phyloP scores from a whole-genome alignment of 805 yeast species.

The Candida michaelii region DNA sequence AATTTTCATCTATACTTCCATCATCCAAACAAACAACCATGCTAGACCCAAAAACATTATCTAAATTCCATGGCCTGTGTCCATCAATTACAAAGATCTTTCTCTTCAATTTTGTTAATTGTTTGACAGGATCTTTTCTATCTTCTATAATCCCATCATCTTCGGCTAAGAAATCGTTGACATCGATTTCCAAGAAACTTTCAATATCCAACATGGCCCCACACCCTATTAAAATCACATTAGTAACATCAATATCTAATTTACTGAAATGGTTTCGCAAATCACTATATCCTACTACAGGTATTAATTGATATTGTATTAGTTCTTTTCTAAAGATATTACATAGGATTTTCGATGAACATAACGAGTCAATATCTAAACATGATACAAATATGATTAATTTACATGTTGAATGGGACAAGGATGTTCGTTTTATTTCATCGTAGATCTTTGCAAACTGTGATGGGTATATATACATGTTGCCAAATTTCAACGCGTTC shows the following conservation, averaged over 20 bases:
- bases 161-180: constrained; percentile 42
- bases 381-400: constrained; percentile 87
- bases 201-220: constrained; percentile 91
- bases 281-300: constrained; percentile 90
- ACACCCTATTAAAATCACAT: constrained; percentile 82
- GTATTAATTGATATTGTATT: constrained; percentile 83
- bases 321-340: constrained; percentile 72
- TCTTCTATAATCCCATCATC: constrained; percentile 22
- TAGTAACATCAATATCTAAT: constrained; percentile 73
- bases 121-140: constrained; percentile 1
- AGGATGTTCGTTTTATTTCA: constrained; percentile 65
- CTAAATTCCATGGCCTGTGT: constrained; percentile 95
- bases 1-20: constrained; percentile 64
- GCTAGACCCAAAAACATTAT: constrained; percentile 82
- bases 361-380: constrained; percentile 85
- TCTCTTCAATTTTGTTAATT: constrained; percentile 39
- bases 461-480: constrained; percentile 74
- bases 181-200: constrained; percentile 63
- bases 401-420: constrained; percentile 91
- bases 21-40: constrained; percentile 84
- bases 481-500: constrained; percentile 7
- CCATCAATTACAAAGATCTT: constrained; percentile 84
- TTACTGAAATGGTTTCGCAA: constrained; percentile 59
- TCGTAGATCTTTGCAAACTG: constrained; percentile 68
- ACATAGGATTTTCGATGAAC: constrained; percentile 79